phyloP scores from a whole-genome alignment of 176 grass and related monocot genomes.

The Elaeis guineensis region DNA sequence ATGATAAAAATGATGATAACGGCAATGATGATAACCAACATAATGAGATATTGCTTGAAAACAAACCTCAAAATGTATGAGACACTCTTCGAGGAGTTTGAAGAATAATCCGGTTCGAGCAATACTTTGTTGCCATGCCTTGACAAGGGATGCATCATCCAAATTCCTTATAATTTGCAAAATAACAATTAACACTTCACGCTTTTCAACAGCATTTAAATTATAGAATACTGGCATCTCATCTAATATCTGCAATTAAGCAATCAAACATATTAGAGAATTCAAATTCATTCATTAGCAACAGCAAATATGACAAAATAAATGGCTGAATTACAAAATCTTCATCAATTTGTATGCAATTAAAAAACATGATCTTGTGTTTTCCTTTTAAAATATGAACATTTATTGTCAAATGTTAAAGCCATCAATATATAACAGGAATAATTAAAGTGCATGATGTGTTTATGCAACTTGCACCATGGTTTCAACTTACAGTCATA shows the following conservation, averaged over 20 bases:
- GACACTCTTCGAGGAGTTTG: constrained; percentile 99
- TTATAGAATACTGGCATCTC: constrained; percentile 99
- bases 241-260: constrained; percentile 80
- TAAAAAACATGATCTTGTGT: no score
- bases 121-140: constrained; percentile 98
- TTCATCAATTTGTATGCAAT: no score
- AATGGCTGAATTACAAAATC: neutral
- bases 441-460: no score
- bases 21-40: no score
- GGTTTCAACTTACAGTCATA: no score
- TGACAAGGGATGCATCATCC: constrained; percentile 84
- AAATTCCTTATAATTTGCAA: constrained; percentile 98
- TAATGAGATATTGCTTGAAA: neutral
- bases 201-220: constrained; percentile 88
- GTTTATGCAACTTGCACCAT: no score
- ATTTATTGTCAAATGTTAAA: no score
- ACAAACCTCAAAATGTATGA: constrained; percentile 91
- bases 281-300: neutral
- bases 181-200: constrained; percentile 92
- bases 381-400: no score
- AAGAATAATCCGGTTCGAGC: constrained; percentile 96
- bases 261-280: neutral
- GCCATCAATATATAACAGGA: no score
- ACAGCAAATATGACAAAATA: neutral
- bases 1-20: no score